These are phyloP conservation scores for Neolentinus lepideus DNA, from an alignment of 1,284 basidiomycete genomes.

Conservation along the genomic window DNA sequence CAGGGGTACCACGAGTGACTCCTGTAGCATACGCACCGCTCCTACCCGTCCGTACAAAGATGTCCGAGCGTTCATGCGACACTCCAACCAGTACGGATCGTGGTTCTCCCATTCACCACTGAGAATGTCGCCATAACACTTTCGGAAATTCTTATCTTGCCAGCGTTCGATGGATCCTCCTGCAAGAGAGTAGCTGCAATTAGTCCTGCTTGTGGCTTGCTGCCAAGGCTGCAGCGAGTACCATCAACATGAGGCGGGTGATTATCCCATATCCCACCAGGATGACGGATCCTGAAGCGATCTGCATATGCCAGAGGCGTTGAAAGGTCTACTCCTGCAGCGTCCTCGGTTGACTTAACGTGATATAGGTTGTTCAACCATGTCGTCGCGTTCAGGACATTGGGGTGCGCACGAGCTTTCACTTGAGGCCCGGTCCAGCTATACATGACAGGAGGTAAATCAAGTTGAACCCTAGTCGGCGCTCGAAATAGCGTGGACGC, in stretches of 20 bases:
- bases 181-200: constrained; percentile 18
- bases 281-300: constrained; percentile 75
- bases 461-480: neutral
- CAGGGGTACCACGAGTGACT: neutral
- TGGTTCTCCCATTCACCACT: constrained; percentile 62
- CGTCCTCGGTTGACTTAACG: constrained; percentile 24
- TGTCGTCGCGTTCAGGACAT: constrained; percentile 49
- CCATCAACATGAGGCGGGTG: constrained; percentile 80
- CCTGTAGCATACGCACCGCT: constrained; percentile 29
- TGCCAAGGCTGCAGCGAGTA: constrained; percentile 14
- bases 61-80: constrained; percentile 52
- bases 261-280: constrained; percentile 58
- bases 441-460: neutral
- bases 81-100: constrained; percentile 62
- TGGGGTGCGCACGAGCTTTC: constrained; percentile 68
- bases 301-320: constrained; percentile 76
- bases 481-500: constrained; percentile 15
- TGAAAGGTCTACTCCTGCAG: constrained; percentile 56
- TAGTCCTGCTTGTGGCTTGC: too few relatives aligned
- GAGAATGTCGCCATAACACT: constrained; percentile 63
- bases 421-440: constrained; percentile 71
- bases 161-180: constrained; percentile 80
- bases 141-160: constrained; percentile 71
- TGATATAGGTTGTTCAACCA: constrained; percentile 67
- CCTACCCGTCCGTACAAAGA: constrained; percentile 55